Percentiles rank a stretch among this genome's conserved stretches.
Conservation (phyloP, 352 stramenopile species). For the Globisporangium camurandrum region DNA sequence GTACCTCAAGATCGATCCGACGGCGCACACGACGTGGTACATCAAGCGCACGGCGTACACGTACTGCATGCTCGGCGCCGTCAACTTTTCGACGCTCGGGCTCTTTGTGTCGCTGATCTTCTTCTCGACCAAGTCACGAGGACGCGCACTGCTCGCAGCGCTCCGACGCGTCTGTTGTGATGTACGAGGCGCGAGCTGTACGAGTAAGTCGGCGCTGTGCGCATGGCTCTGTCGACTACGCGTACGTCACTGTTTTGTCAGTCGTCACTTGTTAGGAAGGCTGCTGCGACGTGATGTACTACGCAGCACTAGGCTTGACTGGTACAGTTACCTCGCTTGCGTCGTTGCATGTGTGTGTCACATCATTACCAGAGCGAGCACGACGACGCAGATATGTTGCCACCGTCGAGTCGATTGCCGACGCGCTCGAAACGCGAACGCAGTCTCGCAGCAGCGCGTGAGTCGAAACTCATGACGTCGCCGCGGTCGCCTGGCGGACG, state of each 20-base stretch:
- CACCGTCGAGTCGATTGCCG: slow-evolving; percentile 3
- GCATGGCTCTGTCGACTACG: slow-evolving; percentile 1
- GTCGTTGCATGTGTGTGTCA: not conserved
- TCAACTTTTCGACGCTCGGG: slow-evolving; percentile 26
- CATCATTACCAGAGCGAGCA: not conserved
- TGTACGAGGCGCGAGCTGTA: not conserved
- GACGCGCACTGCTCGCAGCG: slow-evolving; percentile 2
- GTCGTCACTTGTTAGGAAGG: no score
- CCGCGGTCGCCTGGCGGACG: slow-evolving; percentile 12
- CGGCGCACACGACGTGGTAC: slow-evolving; percentile 16
- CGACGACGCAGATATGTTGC: no score
- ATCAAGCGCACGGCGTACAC: slow-evolving; percentile 21
- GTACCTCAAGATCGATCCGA: slow-evolving; percentile 15
- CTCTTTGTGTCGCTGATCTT: slow-evolving; percentile 25
- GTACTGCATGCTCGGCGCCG: slow-evolving; percentile 23
- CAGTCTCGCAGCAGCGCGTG: slow-evolving; percentile 4
- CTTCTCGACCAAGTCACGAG: slow-evolving; percentile 17
- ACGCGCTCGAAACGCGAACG: slow-evolving; percentile 9
- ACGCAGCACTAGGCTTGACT: no score
- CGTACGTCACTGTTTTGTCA: not conserved
- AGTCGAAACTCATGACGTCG: slow-evolving; percentile 7
- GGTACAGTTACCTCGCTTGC: no score
- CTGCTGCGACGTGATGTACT: no score
- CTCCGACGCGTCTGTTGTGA: slow-evolving; percentile 3
- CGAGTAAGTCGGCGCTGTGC: not conserved